Evolutionary conservation across 2,329 filamentous ascomycete genomes (phyloP), one percentile per base, ranked within the genome.

Genomic region (Fusarium piperis): DNA sequence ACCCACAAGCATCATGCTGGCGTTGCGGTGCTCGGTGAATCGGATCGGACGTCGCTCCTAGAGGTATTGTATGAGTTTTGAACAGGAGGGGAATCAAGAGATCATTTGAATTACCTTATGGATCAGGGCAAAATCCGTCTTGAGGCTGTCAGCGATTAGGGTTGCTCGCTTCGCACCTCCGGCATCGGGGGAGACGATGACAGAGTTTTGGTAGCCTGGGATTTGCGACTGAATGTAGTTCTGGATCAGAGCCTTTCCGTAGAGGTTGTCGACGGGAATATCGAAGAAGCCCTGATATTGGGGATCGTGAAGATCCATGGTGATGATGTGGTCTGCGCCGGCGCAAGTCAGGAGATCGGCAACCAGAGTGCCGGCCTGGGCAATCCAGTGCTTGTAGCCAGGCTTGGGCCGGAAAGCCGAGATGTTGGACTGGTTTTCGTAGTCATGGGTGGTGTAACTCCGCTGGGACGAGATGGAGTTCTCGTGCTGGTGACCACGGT

Each of bases 221-320:
- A 97, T 96, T 77, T 94, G 90, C 78, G 93, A 91, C 79, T 94
- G 91, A 75, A 92, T 92, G 78, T 92, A 92, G 68, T 88, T 87
- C 79, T 91, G 90, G 60, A 92, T 85, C 57, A 95, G 84, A 56
- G 93, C 91, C 75, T 93, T 91, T 63, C 92, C 95, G 83, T 98
- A 98, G 18, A 99, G 87, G 81, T 99, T 99, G 84, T 99, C 96
- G 63, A 99, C 96, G 3, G 96, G 96, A 65, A 98, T 97, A 79
- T 99, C 95, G 79, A 99, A 98, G 86, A 98, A 99, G 60, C 96
- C 96, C 83, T 99, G 96, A 79, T 98, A 98, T 82, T 99, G 94
- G 44, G 94, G 93, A 81, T 98, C 95, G 80, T 96, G 94, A 59
- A 99, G 88, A 79, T 99, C 96, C 93, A 99, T 97, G 33, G 95